phyloP scores from a whole-genome alignment of 331 rosid species.

The Cydonia oblonga region DNA sequence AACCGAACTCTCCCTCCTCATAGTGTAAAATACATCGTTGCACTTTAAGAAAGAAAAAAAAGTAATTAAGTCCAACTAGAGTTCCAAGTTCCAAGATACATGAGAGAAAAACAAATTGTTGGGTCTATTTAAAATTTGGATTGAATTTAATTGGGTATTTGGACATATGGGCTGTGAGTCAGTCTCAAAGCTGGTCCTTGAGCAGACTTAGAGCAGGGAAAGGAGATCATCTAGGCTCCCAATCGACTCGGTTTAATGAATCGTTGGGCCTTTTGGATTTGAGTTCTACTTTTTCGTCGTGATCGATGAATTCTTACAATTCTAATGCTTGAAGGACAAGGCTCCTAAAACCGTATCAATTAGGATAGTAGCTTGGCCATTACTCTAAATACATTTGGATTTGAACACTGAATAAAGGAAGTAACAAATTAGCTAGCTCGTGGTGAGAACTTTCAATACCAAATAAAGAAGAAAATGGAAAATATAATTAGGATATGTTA shows the following conservation, averaged over 20 bases:
- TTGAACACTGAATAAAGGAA: background rate
- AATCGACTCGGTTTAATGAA: too few species aligned
- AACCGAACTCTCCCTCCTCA: too few species aligned
- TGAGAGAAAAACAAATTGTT: too few species aligned
- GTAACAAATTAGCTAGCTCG: background rate
- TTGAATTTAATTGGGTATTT: background rate
- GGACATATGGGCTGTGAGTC: background rate
- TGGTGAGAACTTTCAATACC: constrained; percentile 1
- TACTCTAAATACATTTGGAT: background rate
- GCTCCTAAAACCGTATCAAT: too few species aligned
- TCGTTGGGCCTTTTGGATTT: too few species aligned
- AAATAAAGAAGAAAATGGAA: background rate
- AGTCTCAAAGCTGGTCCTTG: background rate
- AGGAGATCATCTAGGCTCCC: background rate
- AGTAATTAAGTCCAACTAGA: too few species aligned
- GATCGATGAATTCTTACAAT: too few species aligned
- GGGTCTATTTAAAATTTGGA: background rate
- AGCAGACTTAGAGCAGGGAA: background rate
- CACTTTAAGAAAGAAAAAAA: too few species aligned
- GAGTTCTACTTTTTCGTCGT: too few species aligned
- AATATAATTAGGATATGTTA: background rate
- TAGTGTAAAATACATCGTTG: too few species aligned
- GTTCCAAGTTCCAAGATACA: background rate
- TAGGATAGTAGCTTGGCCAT: background rate
- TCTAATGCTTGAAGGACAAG: too few species aligned